These are phyloP conservation scores for Phytophthora fragariae DNA, from an alignment of 352 stramenopile species.

Conservation along the genomic window DNA sequence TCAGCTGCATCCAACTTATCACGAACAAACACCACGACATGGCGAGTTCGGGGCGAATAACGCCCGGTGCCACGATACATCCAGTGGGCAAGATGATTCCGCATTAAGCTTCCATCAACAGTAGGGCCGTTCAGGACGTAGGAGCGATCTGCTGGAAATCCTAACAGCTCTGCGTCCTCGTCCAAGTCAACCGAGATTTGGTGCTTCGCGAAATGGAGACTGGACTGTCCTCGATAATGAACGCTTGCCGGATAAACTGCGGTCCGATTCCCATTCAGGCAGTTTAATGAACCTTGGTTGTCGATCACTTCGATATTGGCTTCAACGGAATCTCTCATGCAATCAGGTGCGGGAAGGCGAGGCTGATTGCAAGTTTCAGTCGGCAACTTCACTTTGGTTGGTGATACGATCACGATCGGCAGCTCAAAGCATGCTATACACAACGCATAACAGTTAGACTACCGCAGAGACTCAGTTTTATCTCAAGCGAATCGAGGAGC, in stretches of 20 bases:
- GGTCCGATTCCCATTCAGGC: conserved; percentile 41
- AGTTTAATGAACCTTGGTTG: conserved; percentile 56
- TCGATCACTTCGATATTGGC: conserved; percentile 64
- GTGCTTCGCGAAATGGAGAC: conserved; percentile 66
- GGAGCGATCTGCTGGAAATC: conserved; percentile 53
- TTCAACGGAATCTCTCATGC: conserved; percentile 52
- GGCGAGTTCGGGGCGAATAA: conserved; percentile 63
- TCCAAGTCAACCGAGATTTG: conserved; percentile 55
- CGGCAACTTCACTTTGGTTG: conserved; percentile 50
- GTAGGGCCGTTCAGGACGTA: conserved; percentile 66
- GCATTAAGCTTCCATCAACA: conserved; percentile 67
- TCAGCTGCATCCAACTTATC: conserved; percentile 39
- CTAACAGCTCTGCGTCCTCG: conserved; percentile 42
- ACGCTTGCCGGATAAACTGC: conserved; percentile 45
- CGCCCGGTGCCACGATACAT: conserved; percentile 68
- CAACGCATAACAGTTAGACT: conserved; percentile 16
- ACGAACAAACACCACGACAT: conserved; percentile 65
- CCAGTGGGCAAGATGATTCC: conserved; percentile 78
- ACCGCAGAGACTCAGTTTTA: neutral
- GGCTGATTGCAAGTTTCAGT: conserved; percentile 59
- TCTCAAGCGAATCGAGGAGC: neutral
- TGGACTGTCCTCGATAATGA: conserved; percentile 71
- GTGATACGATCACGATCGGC: conserved; percentile 58
- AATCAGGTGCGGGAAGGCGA: conserved; percentile 52
- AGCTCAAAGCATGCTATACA: conserved; percentile 56